Percentiles rank a stretch among this genome's conserved stretches.
Evolutionary conservation across 140 eudicot genomes (phyloP).

Genomic region (Bidens hawaiensis): DNA sequence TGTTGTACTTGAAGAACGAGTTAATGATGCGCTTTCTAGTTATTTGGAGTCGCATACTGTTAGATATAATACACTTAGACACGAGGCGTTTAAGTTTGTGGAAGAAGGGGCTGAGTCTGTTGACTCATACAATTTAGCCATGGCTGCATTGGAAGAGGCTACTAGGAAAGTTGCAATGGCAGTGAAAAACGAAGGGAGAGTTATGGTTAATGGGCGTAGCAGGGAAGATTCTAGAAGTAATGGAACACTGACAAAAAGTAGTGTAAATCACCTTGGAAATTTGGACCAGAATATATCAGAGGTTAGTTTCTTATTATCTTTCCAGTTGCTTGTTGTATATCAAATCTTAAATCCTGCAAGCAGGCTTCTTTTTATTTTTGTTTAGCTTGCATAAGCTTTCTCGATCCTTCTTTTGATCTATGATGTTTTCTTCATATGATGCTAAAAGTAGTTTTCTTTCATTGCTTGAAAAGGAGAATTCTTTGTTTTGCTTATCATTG

Average conservation of each 20-base stretch:
- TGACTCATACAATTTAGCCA: slow-evolving; percentile 53
- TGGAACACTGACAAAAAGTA: slow-evolving; percentile 24
- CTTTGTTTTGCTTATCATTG: neutral
- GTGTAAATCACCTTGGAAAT: slow-evolving; percentile 34
- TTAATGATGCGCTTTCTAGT: slow-evolving; percentile 34
- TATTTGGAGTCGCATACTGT: slow-evolving; percentile 79
- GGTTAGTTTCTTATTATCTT: slow-evolving; percentile 43
- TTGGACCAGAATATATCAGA: slow-evolving; percentile 53
- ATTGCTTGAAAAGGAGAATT: neutral
- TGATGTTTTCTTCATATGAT: slow-evolving; percentile 5
- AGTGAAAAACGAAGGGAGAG: slow-evolving; percentile 47
- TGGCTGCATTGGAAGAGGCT: slow-evolving; percentile 68
- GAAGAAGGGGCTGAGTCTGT: slow-evolving; percentile 65
- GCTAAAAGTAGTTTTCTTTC: slow-evolving; percentile 6
- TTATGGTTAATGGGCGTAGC: slow-evolving; percentile 35
- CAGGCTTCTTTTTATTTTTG: neutral
- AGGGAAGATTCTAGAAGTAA: slow-evolving; percentile 33
- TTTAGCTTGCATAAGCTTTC: neutral
- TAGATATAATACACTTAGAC: slow-evolving; percentile 61
- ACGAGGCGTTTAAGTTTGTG: slow-evolving; percentile 58
- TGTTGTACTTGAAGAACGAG: slow-evolving; percentile 56
- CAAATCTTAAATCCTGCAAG: slow-evolving; percentile 1
- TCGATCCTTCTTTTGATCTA: slow-evolving; percentile 2
- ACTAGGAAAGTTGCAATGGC: slow-evolving; percentile 43
- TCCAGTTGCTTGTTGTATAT: slow-evolving; percentile 8